Conservation (phyloP, 1,284 basidiomycete species). For the Rhizopogon hawkerae region DNA sequence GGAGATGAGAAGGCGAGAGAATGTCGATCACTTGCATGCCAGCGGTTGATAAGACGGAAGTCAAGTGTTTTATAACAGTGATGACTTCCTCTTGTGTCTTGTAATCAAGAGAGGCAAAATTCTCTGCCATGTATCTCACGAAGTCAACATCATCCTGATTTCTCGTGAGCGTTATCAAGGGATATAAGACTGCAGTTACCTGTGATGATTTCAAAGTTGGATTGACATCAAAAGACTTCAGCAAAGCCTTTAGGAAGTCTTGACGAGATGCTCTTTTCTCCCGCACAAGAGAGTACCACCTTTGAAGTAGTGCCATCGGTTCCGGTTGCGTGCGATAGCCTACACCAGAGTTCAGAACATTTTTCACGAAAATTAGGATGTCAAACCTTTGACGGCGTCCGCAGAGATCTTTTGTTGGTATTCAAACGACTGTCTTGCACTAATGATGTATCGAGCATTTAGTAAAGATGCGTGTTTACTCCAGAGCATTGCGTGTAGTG, state of each 20-base stretch:
- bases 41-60: conserved; percentile 72
- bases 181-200: conserved; percentile 22
- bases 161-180: neutral
- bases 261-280: conserved; percentile 82
- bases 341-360: conserved; percentile 18
- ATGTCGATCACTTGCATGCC: conserved; percentile 74
- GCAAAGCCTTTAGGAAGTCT: conserved; percentile 80
- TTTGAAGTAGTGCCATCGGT: conserved; percentile 68
- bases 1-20: conserved; percentile 59
- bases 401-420: conserved; percentile 64
- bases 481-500: conserved; percentile 77
- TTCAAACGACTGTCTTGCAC: conserved; percentile 71
- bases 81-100: conserved; percentile 92
- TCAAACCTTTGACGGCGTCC: conserved; percentile 41
- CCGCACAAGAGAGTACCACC: conserved; percentile 85
- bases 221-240: conserved; percentile 71
- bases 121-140: conserved; percentile 88
- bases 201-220: conserved; percentile 37
- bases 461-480: conserved; percentile 86
- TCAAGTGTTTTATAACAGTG: conserved; percentile 76
- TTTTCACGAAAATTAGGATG: neutral
- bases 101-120: conserved; percentile 86
- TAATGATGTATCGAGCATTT: conserved; percentile 76
- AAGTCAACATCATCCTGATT: conserved; percentile 72
- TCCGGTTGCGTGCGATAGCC: conserved; percentile 55